phyloP scores from a whole-genome alignment of 192 early-diverging fungal genomes.

The Entomortierella chlamydospora region DNA sequence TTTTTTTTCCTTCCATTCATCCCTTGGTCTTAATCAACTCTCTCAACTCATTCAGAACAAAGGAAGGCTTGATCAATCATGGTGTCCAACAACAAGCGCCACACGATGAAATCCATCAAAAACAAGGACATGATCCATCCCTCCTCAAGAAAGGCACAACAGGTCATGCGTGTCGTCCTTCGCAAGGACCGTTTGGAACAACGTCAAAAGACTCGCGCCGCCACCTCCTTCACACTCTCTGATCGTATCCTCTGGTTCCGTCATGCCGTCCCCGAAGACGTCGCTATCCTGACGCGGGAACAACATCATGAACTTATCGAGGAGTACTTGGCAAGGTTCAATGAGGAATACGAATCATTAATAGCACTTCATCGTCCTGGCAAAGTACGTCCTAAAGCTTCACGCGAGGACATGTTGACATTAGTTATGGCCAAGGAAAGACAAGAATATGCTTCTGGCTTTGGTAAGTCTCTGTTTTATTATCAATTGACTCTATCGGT shows the following conservation, averaged over 20 bases:
- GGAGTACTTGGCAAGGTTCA: constrained; percentile 61
- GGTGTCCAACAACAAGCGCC: constrained; percentile 65
- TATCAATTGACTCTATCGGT: neutral
- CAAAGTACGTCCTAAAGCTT: constrained; percentile 59
- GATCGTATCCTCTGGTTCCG: constrained; percentile 67
- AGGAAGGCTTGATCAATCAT: constrained; percentile 5
- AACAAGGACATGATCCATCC: constrained; percentile 67
- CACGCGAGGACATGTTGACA: constrained; percentile 55
- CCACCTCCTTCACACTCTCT: constrained; percentile 37
- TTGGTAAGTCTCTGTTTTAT: constrained; percentile 54
- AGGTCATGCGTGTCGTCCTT: constrained; percentile 60
- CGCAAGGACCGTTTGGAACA: constrained; percentile 63
- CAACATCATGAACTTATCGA: constrained; percentile 30
- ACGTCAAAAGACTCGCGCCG: constrained; percentile 42
- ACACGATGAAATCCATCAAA: constrained; percentile 69
- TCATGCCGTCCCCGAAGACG: constrained; percentile 62
- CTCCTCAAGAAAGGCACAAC: constrained; percentile 67
- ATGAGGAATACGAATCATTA: constrained; percentile 60
- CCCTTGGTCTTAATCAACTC: no score
- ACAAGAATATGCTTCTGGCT: constrained; percentile 63
- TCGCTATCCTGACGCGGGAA: constrained; percentile 16
- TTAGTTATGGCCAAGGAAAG: constrained; percentile 58
- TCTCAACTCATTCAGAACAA: no score
- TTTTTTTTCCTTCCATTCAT: no score
- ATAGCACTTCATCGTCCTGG: constrained; percentile 51